phyloP scores from a whole-genome alignment of 768 basidiomycete genomes.

The Hysterangium stoloniferum region DNA sequence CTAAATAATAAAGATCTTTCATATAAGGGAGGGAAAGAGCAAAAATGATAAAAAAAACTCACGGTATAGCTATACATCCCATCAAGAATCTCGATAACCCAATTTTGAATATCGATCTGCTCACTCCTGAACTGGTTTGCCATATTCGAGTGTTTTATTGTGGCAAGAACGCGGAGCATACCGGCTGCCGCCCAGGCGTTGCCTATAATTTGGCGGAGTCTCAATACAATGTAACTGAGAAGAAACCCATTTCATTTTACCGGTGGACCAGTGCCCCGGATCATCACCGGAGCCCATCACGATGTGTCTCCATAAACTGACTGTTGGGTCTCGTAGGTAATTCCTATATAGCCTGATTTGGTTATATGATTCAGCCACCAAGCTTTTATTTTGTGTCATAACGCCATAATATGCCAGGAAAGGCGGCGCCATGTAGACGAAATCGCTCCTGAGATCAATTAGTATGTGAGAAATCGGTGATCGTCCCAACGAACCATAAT shows the following conservation, averaged over 20 bases:
- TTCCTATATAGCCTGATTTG: slow-evolving; percentile 68
- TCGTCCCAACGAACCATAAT: slow-evolving; percentile 46
- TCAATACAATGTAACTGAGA: not conserved
- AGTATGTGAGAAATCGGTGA: not conserved
- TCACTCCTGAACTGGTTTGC: slow-evolving; percentile 39
- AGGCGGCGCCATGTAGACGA: slow-evolving; percentile 78
- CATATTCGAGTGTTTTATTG: slow-evolving; percentile 57
- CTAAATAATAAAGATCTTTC: no score
- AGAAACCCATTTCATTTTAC: slow-evolving; percentile 29
- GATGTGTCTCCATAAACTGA: slow-evolving; percentile 73
- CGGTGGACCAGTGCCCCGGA: slow-evolving; percentile 73
- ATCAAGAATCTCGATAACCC: slow-evolving; percentile 67
- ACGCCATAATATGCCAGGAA: slow-evolving; percentile 84
- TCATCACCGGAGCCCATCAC: slow-evolving; percentile 53
- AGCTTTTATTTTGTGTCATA: slow-evolving; percentile 43
- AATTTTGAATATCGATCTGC: slow-evolving; percentile 49
- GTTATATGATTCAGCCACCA: slow-evolving; percentile 57
- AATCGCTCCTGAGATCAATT: slow-evolving; percentile 54
- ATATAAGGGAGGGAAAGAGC: slow-evolving; percentile 7
- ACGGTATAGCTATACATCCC: slow-evolving; percentile 61
- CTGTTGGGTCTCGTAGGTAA: slow-evolving; percentile 47
- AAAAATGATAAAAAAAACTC: slow-evolving; percentile 17
- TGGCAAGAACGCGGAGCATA: slow-evolving; percentile 74
- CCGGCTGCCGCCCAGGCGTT: slow-evolving; percentile 89
- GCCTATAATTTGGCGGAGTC: slow-evolving; percentile 32